Evolutionary conservation across 768 basidiomycete genomes (phyloP).

Genomic region (Gloeophyllum trabeum): DNA sequence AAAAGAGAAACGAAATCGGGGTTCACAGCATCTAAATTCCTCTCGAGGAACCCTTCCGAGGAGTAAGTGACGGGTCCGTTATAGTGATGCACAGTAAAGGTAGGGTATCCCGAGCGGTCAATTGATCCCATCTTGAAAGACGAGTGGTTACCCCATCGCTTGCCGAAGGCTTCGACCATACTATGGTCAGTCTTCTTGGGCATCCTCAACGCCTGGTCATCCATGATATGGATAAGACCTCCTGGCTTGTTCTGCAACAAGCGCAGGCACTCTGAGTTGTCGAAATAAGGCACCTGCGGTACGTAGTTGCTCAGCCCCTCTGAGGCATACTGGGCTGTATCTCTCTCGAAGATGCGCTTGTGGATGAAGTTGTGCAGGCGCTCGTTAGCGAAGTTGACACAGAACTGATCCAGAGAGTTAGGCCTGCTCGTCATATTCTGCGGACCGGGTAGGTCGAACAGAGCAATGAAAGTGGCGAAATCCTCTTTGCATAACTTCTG

Average conservation of each 20-base stretch:
- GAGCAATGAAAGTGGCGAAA: slow-evolving; percentile 83
- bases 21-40: slow-evolving; percentile 82
- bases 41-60: slow-evolving; percentile 79
- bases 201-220: slow-evolving; percentile 81
- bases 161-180: slow-evolving; percentile 90
- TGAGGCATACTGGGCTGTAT: slow-evolving; percentile 71
- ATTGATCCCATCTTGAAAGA: slow-evolving; percentile 76
- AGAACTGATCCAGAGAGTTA: slow-evolving; percentile 94
- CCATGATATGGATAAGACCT: slow-evolving; percentile 94
- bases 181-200: slow-evolving; percentile 89
- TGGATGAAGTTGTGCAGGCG: slow-evolving; percentile 78
- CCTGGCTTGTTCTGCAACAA: slow-evolving; percentile 81
- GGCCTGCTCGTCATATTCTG: slow-evolving; percentile 82
- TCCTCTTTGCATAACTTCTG: slow-evolving; percentile 91
- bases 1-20: slow-evolving; percentile 89
- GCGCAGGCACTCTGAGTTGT: slow-evolving; percentile 84
- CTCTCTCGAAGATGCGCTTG: slow-evolving; percentile 67
- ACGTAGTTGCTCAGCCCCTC: slow-evolving; percentile 70
- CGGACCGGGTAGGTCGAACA: slow-evolving; percentile 89
- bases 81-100: slow-evolving; percentile 89
- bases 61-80: slow-evolving; percentile 90
- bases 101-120: slow-evolving; percentile 70
- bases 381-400: slow-evolving; percentile 94
- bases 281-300: slow-evolving; percentile 70
- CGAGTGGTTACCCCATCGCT: slow-evolving; percentile 90